Evolutionary conservation across 768 basidiomycete genomes (phyloP), one percentile per base, ranked within the genome.

Genomic region (Postia placenta): DNA sequence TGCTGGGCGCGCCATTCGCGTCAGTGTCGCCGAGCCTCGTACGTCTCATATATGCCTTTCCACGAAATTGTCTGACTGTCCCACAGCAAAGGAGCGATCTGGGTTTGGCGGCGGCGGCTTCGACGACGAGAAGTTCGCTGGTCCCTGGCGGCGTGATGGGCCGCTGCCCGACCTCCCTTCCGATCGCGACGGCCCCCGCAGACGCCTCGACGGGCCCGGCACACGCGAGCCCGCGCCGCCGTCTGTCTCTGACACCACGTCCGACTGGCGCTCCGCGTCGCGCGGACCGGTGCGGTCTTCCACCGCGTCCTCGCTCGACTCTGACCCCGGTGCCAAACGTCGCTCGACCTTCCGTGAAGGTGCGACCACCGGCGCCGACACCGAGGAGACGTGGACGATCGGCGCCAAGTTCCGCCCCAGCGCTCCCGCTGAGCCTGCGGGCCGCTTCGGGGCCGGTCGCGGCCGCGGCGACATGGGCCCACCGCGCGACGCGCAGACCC

Each of bases 21-120:
- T 97, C 51, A 92, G 86, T 65, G 96, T 99, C 41, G 96, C 96
- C 7, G 96, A 98, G 64, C 86, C 94, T 57, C 91, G 92, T 95
- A 64, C 75, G 90, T 80, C 14, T 27, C 52, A n/a, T 38, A 42
- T 43, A 38, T 42, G 20, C 35, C 38, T 20, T 37, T 36, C 27
- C 49, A 44, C 56, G 58, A n/a, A n/a, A n/a, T 51, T 58, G 41
- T 42, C 47, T 47, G 22, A 40, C 28, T 35, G 28, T 23, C 30
- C 40, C 11, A 45, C 58, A 93, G 92, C 88, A 41, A 93, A 92
- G 65, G 89, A 91, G 61, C 80, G 81, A 25, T 40, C 71, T 38
- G 77, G 76, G 39, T 79, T 81, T 55, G 71, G 78, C n/a, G 73
- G 78, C 11, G 69, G 66, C 41, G 57, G 60, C 23, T 65, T 69